These are phyloP conservation scores for Phytophthora tentaculata DNA, from an alignment of 352 stramenopile genomes.

Conservation along the genomic window DNA sequence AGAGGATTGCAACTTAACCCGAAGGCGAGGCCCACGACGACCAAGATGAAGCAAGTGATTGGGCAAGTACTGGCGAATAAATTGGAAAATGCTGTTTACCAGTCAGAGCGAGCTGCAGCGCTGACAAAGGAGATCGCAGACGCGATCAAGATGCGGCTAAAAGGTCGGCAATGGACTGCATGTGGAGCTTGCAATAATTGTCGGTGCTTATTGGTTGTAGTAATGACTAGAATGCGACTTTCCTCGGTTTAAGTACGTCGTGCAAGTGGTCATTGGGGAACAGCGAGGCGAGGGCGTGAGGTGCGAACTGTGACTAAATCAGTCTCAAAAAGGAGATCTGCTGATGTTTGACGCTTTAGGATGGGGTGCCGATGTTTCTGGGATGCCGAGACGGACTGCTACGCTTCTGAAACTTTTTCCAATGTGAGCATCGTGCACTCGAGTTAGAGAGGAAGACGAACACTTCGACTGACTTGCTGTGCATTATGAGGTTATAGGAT, in stretches of 20 bases:
- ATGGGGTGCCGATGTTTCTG: conserved; percentile 93
- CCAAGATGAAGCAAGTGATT: conserved; percentile 85
- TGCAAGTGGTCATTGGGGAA: conserved; percentile 92
- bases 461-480: not conserved
- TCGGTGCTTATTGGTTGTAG: not conserved
- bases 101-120: conserved; percentile 74
- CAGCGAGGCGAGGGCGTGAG: conserved; percentile 88
- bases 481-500: conserved; percentile 55
- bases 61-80: conserved; percentile 70
- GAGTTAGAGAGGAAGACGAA: not conserved
- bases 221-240: conserved; percentile 56
- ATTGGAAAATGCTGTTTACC: conserved; percentile 64
- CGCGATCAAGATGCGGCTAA: conserved; percentile 81
- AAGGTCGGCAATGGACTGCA: conserved; percentile 51
- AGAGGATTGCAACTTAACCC: conserved; percentile 62
- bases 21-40: conserved; percentile 63
- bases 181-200: not conserved
- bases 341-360: conserved; percentile 31
- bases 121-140: conserved; percentile 91
- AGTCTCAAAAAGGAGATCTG: not conserved
- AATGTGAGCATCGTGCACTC: conserved; percentile 58
- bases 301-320: conserved; percentile 27
- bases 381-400: conserved; percentile 90
- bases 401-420: conserved; percentile 89
- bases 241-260: conserved; percentile 90